Evolutionary conservation across 1,284 basidiomycete genomes (phyloP).

Genomic region (Puccinia coronata): DNA sequence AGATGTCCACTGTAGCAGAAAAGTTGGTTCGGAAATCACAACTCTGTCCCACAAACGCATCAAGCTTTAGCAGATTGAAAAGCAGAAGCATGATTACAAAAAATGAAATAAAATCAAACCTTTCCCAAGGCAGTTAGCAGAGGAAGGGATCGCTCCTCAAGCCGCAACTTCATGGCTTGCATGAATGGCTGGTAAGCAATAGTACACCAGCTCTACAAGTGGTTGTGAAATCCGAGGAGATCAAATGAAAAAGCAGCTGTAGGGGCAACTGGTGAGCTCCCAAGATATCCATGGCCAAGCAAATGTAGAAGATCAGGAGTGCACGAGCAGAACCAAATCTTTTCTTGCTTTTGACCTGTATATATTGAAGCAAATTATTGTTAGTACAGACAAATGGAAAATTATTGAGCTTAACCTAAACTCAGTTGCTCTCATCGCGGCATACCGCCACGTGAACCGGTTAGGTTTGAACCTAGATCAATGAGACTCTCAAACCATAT

Average conservation of each 20-base stretch:
- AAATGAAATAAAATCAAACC: not conserved
- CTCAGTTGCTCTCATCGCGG: too few species aligned
- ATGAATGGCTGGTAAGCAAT: not conserved
- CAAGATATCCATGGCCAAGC: not conserved
- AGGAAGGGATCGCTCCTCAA: not conserved
- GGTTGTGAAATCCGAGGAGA: constrained; percentile 1
- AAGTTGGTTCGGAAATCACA: too few species aligned
- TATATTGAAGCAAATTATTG: too few species aligned
- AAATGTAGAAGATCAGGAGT: not conserved
- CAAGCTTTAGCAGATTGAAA: not conserved
- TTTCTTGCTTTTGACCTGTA: too few species aligned
- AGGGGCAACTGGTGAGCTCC: not conserved
- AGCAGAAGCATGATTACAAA: not conserved
- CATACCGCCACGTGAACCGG: too few species aligned
- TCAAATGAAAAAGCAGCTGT: not conserved
- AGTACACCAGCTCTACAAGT: constrained; percentile 1
- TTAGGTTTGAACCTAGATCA: too few species aligned
- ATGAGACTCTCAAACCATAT: too few species aligned
- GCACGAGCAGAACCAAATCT: not conserved
- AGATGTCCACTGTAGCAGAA: too few species aligned
- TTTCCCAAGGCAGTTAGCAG: not conserved
- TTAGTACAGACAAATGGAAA: too few species aligned
- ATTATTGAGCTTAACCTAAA: too few species aligned
- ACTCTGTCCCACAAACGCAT: not conserved
- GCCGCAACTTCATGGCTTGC: too few species aligned